A percentile compares a stretch with the other conserved stretches of the same genome.
Conservation (phyloP, 371 early-diverging fungal genomes). For the Mortierella sp. region DNA sequence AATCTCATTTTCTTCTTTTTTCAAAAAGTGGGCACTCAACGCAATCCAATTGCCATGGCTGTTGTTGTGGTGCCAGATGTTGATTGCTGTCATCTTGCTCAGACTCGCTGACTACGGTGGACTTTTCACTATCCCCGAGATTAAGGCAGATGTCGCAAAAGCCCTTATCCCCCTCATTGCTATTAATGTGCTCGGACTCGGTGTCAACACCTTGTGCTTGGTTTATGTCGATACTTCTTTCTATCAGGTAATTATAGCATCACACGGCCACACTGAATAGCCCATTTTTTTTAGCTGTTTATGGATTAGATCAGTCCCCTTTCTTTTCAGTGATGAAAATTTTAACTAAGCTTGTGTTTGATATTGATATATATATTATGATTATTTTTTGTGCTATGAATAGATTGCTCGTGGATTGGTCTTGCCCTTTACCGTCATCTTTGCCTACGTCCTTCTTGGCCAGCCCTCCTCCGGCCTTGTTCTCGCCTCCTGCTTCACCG, state of each 20-base stretch:
- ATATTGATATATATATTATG: background rate
- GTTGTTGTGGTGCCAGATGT: slow-evolving; percentile 65
- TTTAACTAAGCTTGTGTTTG: background rate
- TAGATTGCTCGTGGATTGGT: slow-evolving; percentile 68
- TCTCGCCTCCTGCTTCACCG: slow-evolving; percentile 59
- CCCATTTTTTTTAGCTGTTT: no score
- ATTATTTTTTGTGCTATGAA: background rate
- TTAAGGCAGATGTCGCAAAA: slow-evolving; percentile 36
- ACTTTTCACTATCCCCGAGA: slow-evolving; percentile 55
- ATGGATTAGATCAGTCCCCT: background rate
- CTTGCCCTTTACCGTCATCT: slow-evolving; percentile 66
- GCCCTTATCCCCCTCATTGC: slow-evolving; percentile 57
- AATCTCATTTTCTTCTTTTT: background rate
- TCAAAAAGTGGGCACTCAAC: slow-evolving; percentile 57
- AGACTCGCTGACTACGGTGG: slow-evolving; percentile 36
- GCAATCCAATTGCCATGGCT: slow-evolving; percentile 58
- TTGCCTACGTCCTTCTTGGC: slow-evolving; percentile 53
- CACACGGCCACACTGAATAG: background rate
- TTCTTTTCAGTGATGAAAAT: background rate
- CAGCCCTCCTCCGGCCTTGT: slow-evolving; percentile 56
- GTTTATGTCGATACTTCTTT: slow-evolving; percentile 69
- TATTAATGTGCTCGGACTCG: slow-evolving; percentile 67
- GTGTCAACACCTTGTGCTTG: slow-evolving; percentile 66
- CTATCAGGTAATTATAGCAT: slow-evolving; percentile 59
- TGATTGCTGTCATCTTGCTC: slow-evolving; percentile 62